phyloP scores from a whole-genome alignment of 305 asterid genomes.

The Solanum hybrid region DNA sequence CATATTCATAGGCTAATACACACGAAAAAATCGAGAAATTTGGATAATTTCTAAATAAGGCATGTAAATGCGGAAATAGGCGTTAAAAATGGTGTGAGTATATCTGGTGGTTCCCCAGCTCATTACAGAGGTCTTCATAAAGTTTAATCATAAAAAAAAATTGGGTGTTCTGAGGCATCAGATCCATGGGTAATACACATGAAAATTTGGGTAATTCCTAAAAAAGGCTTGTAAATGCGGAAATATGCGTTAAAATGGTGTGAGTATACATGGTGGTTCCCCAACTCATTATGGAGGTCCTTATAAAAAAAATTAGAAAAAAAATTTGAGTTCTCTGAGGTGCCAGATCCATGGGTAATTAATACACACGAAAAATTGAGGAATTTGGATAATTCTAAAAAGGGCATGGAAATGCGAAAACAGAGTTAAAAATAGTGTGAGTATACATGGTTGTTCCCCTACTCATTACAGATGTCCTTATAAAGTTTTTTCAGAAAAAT shows the following conservation, averaged over 20 bases:
- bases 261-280: not conserved
- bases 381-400: too few species aligned
- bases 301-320: not conserved
- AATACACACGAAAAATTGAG: too few species aligned
- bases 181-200: too few species aligned
- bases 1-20: not conserved
- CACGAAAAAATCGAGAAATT: not conserved
- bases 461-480: too few species aligned
- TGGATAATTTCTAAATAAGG: too few species aligned
- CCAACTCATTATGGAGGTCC: not conserved
- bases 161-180: too few species aligned
- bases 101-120: too few species aligned
- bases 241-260: not conserved
- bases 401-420: rapidly evolving
- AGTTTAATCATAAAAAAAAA: too few species aligned
- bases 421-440: not conserved
- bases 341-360: not conserved
- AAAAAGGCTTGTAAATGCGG: not conserved
- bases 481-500: rapidly evolving
- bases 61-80: too few species aligned
- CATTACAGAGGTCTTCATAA: too few species aligned
- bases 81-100: too few species aligned
- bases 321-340: not conserved
- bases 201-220: too few species aligned
- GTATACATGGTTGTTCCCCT: not conserved